A percentile compares a stretch with the other conserved stretches of the same genome.
Conservation (phyloP, 2,329 filamentous ascomycete species). For the Pseudofabraea citricarpa region DNA sequence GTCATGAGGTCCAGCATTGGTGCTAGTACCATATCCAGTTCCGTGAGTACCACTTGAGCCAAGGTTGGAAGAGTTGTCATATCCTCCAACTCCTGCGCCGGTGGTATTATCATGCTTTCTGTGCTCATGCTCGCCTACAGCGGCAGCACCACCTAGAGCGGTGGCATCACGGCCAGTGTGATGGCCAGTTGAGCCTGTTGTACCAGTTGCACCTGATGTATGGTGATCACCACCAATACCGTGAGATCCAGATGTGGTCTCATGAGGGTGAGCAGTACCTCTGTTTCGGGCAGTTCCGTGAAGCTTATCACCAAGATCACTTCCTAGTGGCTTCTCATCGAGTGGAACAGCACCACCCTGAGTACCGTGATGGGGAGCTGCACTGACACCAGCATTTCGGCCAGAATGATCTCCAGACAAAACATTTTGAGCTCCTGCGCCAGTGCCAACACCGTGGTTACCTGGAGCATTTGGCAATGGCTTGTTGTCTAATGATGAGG, state of each 20-base stretch:
- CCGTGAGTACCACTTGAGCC: no score
- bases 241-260: no score
- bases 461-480: not conserved
- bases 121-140: constrained; percentile 7
- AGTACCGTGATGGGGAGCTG: constrained; percentile 11
- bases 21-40: constrained; percentile 24
- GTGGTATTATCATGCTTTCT: not conserved
- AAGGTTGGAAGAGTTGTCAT: no score
- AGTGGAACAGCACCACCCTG: constrained; percentile 8
- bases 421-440: constrained; percentile 11
- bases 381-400: constrained; percentile 13
- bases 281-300: constrained; percentile 18
- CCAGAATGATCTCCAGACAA: constrained; percentile 8
- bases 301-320: constrained; percentile 17
- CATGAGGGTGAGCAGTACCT: constrained; percentile 12
- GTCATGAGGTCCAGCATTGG: constrained; percentile 28
- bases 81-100: no score
- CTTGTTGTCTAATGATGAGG: not conserved
- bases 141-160: constrained; percentile 5
- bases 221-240: not conserved
- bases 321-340: constrained; percentile 8
- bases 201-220: not conserved
- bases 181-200: no score
- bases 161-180: constrained; percentile 1
- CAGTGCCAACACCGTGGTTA: constrained; percentile 5